These are phyloP conservation scores for Scenedesmus sp. DNA, from an alignment of 163 green algal species.

Conservation along the genomic window DNA sequence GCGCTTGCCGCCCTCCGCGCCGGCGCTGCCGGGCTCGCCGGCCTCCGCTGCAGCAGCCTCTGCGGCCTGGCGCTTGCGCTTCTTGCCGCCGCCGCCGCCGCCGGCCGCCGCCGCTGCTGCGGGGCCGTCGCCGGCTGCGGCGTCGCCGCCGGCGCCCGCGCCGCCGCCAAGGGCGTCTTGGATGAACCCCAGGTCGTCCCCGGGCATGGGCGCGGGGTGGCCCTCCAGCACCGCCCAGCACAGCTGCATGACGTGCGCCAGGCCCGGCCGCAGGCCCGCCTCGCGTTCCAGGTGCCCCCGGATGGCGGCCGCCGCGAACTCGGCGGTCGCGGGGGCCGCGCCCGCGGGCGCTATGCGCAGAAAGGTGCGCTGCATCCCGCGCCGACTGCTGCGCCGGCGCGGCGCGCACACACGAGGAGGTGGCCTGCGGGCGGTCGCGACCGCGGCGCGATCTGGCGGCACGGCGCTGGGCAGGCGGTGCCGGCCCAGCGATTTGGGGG, in stretches of 20 bases:
- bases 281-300: background rate
- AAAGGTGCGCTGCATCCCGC: slow-evolving; percentile 30
- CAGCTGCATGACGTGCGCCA: slow-evolving; percentile 28
- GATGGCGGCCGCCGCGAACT: slow-evolving; percentile 5
- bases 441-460: too few species aligned
- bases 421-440: too few species aligned
- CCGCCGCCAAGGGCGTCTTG: slow-evolving; percentile 16
- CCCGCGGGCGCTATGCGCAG: slow-evolving; percentile 2
- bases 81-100: too few species aligned
- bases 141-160: too few species aligned
- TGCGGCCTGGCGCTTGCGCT: too few species aligned
- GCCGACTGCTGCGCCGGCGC: too few species aligned
- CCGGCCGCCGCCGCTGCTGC: too few species aligned
- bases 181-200: slow-evolving; percentile 5
- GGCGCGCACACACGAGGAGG: too few species aligned
- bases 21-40: background rate
- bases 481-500: too few species aligned
- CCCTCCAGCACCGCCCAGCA: slow-evolving; percentile 32
- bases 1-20: background rate
- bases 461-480: too few species aligned
- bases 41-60: background rate
- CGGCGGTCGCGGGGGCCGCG: background rate
- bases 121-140: too few species aligned
- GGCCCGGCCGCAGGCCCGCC: slow-evolving; percentile 5
- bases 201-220: background rate